Base-by-base conservation (phyloP, 2,329 filamentous ascomycete genomes). In the Monilinia aucupariae region DNA sequence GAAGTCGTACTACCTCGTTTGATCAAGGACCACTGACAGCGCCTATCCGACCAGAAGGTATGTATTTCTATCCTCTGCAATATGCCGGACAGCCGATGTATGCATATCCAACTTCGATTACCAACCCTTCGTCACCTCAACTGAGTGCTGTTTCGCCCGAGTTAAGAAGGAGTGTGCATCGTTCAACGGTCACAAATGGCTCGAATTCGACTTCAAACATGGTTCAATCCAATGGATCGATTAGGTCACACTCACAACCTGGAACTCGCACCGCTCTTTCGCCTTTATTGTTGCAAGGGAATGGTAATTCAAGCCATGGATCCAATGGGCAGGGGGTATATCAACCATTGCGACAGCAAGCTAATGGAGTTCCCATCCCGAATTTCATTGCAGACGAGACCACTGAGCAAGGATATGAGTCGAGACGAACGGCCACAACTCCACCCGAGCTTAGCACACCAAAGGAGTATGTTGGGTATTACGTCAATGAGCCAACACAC, bases 221-320 rank as follows among this genome's bases (percentile, higher is more conserved):
- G 22, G 74, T 77, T 45, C 74, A 79, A 59, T 78, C 82, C 32
- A 82, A 78, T 62, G 82, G 84, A 68, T 77, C 83, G n/a, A 73
- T 85, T 65, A 80, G 85, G 66, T 88, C 85, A 32, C 85, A 88
- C 71, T 87, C 85, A n/a, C 85, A 87, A 71, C 85, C 85, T 30
- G 84, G 85, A 3, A 81, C 82, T 30, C 68, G 73, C 63, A 66
- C 75, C 69, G 61, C 70, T 64, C 41, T 73, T 74, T 63, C 72
- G 68, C 71, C 63, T 62, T 70, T 62, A 70, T 68, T 60, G 75
- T 77, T 68, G 67, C 76, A 48, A 69, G 77, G 27, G 75, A 75
- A 54, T 55, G 77, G 76, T 15, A 68, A 76, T 2, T 66, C 75
- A 0, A 71, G 71, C 41, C 73, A 76, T 32, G 48, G 54, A 20